phyloP scores from a whole-genome alignment of 257 asterid genomes.

The Solanum clarkiae region DNA sequence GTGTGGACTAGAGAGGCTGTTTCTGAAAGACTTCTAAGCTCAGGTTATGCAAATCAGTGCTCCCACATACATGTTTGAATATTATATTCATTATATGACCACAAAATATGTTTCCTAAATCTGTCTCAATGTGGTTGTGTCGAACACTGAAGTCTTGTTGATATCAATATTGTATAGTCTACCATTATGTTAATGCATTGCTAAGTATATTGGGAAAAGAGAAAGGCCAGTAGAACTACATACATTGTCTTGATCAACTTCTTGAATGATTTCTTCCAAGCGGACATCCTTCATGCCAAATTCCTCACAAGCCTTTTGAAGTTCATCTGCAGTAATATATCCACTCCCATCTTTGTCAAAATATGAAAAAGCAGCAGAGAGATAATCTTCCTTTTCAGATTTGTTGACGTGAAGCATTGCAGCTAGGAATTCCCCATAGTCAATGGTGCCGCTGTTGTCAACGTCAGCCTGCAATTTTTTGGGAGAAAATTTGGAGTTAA shows the following conservation, averaged over 20 bases:
- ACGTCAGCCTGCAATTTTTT: constrained; percentile 11
- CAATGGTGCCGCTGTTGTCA: constrained; percentile 19
- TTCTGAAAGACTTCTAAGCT: background rate
- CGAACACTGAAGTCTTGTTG: background rate
- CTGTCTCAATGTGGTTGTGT: background rate
- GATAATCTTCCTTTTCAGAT: constrained; percentile 15
- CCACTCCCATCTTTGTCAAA: constrained; percentile 25
- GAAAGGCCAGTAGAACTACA: background rate
- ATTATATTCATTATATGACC: background rate
- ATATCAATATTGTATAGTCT: background rate
- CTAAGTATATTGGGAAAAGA: background rate
- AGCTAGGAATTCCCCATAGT: constrained; percentile 21
- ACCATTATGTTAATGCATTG: background rate
- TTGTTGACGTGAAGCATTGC: constrained; percentile 16
- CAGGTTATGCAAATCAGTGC: background rate
- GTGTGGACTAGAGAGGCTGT: background rate
- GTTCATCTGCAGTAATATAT: constrained; percentile 19
- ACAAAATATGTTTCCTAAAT: background rate
- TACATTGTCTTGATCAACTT: constrained; percentile 23
- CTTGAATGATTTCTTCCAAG: constrained; percentile 20
- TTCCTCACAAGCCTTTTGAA: constrained; percentile 17
- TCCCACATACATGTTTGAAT: background rate
- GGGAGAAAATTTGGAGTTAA: background rate
- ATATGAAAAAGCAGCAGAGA: constrained; percentile 16
- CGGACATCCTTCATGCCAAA: constrained; percentile 15